phyloP scores from a whole-genome alignment of 306 rosid genomes.

The Acacia melanoxylon region DNA sequence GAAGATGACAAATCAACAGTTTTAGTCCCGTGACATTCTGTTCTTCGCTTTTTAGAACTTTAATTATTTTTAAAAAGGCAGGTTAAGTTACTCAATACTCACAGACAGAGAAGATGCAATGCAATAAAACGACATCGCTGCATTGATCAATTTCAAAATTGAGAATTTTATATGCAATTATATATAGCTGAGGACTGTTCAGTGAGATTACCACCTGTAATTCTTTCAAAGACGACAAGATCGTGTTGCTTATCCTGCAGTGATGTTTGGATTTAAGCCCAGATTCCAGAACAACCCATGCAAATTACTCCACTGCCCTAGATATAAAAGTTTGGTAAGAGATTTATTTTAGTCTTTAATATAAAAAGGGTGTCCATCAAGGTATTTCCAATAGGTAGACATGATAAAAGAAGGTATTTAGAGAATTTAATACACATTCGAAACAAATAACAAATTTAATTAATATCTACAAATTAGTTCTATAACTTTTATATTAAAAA shows the following conservation, averaged over 20 bases:
- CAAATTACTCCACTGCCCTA: too few species aligned
- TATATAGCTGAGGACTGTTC: constrained; percentile 12
- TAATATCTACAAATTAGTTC: too few species aligned
- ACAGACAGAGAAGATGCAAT: background rate
- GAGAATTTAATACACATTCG: too few species aligned
- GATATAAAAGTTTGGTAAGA: too few species aligned
- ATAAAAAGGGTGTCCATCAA: too few species aligned
- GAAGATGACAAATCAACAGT: constrained; percentile 59
- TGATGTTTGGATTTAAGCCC: background rate
- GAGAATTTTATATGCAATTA: background rate
- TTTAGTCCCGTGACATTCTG: constrained; percentile 70
- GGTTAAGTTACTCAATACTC: constrained; percentile 10
- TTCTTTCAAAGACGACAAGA: constrained; percentile 24
- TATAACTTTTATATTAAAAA: too few species aligned
- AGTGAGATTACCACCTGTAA: constrained; percentile 34
- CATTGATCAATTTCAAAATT: background rate
- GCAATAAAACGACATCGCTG: background rate
- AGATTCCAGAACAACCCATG: background rate
- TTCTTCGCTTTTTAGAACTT: constrained; percentile 24
- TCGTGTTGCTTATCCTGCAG: constrained; percentile 10
- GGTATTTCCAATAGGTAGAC: too few species aligned
- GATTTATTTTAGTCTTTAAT: too few species aligned
- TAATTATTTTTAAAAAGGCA: constrained; percentile 17
- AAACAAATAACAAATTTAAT: too few species aligned
- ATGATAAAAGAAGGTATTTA: too few species aligned